These are phyloP conservation scores for Aspergillus floridensis DNA, from an alignment of 2,329 filamentous ascomycete species.

Conservation along the genomic window DNA sequence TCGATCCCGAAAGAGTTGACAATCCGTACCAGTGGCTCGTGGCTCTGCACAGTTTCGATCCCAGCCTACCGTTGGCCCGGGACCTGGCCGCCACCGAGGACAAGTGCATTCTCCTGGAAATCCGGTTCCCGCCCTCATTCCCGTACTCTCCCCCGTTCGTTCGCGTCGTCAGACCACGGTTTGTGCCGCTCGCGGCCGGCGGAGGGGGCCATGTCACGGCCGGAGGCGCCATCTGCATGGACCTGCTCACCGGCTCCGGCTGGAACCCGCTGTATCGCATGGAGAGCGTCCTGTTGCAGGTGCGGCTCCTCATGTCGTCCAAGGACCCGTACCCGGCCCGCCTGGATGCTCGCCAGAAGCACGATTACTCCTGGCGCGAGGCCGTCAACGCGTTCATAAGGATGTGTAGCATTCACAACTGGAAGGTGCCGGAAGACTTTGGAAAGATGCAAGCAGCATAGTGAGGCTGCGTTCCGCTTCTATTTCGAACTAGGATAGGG, in stretches of 20 bases:
- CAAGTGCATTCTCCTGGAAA: slow-evolving; percentile 72
- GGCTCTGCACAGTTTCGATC: slow-evolving; percentile 79
- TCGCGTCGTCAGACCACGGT: slow-evolving; percentile 75
- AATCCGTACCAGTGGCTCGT: slow-evolving; percentile 92
- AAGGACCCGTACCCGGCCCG: slow-evolving; percentile 69
- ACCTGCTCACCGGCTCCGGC: slow-evolving; percentile 76
- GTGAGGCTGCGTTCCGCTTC: background rate
- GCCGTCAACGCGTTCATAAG: slow-evolving; percentile 71
- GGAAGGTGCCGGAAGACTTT: slow-evolving; percentile 67
- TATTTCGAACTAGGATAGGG: too few species aligned
- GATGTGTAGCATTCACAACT: slow-evolving; percentile 67
- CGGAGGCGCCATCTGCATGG: slow-evolving; percentile 82
- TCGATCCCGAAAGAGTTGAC: slow-evolving; percentile 62
- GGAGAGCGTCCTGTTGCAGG: slow-evolving; percentile 76
- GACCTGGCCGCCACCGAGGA: slow-evolving; percentile 67
- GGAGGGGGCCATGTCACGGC: slow-evolving; percentile 83
- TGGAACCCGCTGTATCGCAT: slow-evolving; percentile 74
- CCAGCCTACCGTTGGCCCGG: slow-evolving; percentile 63
- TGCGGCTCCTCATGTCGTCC: slow-evolving; percentile 71
- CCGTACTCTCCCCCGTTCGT: slow-evolving; percentile 81
- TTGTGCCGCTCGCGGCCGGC: slow-evolving; percentile 67
- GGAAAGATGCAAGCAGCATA: slow-evolving; percentile 35
- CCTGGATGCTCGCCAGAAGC: slow-evolving; percentile 44
- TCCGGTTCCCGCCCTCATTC: slow-evolving; percentile 74
- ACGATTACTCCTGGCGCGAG: slow-evolving; percentile 66